Conservation (phyloP, 768 basidiomycete genomes). For the Mycena vulgaris region DNA sequence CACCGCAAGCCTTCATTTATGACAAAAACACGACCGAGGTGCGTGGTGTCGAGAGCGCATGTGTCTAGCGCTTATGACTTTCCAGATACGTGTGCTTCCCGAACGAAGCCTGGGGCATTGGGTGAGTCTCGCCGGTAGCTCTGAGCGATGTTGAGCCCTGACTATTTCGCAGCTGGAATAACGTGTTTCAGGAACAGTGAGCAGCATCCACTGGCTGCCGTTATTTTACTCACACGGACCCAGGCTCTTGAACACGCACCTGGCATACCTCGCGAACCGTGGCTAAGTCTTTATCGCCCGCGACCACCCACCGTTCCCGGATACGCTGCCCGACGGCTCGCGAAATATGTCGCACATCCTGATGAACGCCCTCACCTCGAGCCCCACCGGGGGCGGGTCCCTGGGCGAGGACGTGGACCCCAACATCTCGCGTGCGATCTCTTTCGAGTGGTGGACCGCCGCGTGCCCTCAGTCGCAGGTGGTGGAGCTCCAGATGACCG, state of each 20-base stretch:
- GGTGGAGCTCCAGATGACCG: constrained; percentile 13
- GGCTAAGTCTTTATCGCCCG: constrained; percentile 33
- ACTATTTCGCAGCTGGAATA: too few species aligned
- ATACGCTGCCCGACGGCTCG: constrained; percentile 20
- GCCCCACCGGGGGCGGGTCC: constrained; percentile 34
- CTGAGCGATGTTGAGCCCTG: too few species aligned
- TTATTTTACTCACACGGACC: too few species aligned
- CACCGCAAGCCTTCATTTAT: neutral
- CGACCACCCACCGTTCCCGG: constrained; percentile 31
- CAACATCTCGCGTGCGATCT: constrained; percentile 6
- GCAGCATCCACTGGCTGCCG: neutral
- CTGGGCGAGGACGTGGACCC: neutral
- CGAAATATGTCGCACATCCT: constrained; percentile 27
- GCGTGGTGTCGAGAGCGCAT: neutral
- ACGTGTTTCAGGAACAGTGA: constrained; percentile 32
- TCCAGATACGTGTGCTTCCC: constrained; percentile 32
- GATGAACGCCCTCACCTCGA: constrained; percentile 34
- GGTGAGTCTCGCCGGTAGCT: too few species aligned
- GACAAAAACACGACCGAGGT: constrained; percentile 4
- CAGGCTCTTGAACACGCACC: constrained; percentile 36
- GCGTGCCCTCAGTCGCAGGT: constrained; percentile 6
- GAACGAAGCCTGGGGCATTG: constrained; percentile 22
- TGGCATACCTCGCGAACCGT: constrained; percentile 31
- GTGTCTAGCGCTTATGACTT: neutral
- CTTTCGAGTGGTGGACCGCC: constrained; percentile 26